Evolutionary conservation across 108 stramenopile genomes (phyloP), one percentile per base, ranked within the genome.

Genomic region (Skeletonema tropicum): DNA sequence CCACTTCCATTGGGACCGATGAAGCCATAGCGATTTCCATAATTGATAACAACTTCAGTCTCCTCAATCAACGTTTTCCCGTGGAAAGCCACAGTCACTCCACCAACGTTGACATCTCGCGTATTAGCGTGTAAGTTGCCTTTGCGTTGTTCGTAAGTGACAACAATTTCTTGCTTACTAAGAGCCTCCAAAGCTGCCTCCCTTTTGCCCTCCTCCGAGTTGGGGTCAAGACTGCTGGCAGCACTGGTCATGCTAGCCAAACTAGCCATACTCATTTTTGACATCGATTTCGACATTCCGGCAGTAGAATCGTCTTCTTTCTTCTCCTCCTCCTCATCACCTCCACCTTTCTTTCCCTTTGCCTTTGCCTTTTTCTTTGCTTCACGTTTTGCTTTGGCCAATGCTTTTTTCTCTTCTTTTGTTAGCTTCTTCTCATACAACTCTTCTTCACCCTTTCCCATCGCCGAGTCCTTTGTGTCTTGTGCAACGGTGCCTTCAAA

Each of bases 71-170:
- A 73, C 14, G 86, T 80, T 75, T 91, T 90, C 31, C 96, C 96
- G 71, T 96, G 96, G 72, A 98, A 98, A 38, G 91, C 88, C 38
- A 99, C 94, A 36, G 97, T 94, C 13, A 99, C 96, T 35, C 96
- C 93, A 45, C 86, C 68, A 25, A 99, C 98, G 57, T 98, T 97
- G 80, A 99, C 98, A 85, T 99, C 97, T 38, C 96, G 89, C 21
- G 97, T 84, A 82, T 95, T 97, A 45, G 94, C 86, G 74, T 96
- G 93, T 59, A 89, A 71, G 38, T 68, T 77, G 21, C 87, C 89
- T 76, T 89, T 89, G 38, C 84, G 83, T 21, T 73, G 60, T 80
- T 94, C 96, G 74, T 93, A 96, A 38, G 92, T 96, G 26, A 92
- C 91, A 68, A 86, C 79, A 82, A 96, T 96, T 33, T 94, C 69